Percentiles rank a stretch among this genome's conserved stretches.
Conservation (phyloP, 768 basidiomycete species). For the Naganishia randhawae region DNA sequence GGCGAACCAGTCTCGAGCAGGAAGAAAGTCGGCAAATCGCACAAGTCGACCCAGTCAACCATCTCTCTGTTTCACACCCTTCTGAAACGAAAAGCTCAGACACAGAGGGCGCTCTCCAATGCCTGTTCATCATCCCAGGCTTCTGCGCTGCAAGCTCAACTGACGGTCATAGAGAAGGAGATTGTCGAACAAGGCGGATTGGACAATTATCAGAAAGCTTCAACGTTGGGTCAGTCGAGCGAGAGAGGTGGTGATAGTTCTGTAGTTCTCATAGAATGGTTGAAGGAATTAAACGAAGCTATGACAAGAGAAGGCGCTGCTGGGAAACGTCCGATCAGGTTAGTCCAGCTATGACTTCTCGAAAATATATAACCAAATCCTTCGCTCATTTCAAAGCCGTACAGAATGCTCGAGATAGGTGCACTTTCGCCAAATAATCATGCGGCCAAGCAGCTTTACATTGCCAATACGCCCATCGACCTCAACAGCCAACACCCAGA, state of each 20-base stretch:
- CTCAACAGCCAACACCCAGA: conserved; percentile 74
- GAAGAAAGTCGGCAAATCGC: conserved; percentile 28
- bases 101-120: conserved; percentile 50
- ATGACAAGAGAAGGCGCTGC: conserved; percentile 29
- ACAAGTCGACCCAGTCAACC: conserved; percentile 61
- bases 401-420: conserved; percentile 80
- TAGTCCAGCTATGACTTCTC: not conserved
- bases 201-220: conserved; percentile 76
- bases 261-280: conserved; percentile 70
- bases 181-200: conserved; percentile 73
- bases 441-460: conserved; percentile 63
- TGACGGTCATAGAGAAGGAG: conserved; percentile 60
- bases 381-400: too few relatives aligned
- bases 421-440: conserved; percentile 84
- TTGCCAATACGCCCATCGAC: conserved; percentile 72
- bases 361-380: not conserved
- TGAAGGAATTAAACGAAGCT: conserved; percentile 56
- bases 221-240: conserved; percentile 69
- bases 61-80: conserved; percentile 79
- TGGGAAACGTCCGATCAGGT: not conserved
- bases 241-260: conserved; percentile 88
- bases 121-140: conserved; percentile 29
- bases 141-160: conserved; percentile 40
- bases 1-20: not conserved
- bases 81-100: conserved; percentile 64